A percentile compares a stretch with the other conserved stretches of the same genome.
These are phyloP conservation scores for Hemisphaericaspora nanyangensis DNA, from an alignment of 805 yeast species.

Conservation along the genomic window DNA sequence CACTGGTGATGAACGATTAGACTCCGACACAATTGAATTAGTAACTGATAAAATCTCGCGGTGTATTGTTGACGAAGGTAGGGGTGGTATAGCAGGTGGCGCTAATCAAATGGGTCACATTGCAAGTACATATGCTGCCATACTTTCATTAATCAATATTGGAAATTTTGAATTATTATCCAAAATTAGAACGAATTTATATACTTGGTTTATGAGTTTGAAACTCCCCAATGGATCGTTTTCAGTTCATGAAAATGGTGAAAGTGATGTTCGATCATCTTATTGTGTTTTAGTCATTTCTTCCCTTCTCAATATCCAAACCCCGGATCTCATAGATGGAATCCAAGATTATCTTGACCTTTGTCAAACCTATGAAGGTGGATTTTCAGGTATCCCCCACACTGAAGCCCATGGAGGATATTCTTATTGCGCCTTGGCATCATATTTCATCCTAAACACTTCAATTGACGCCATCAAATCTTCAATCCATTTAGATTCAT, in stretches of 20 bases:
- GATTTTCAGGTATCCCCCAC: constrained; percentile 77
- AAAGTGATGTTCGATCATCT: constrained; percentile 77
- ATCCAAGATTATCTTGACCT: constrained; percentile 55
- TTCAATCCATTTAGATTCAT: constrained; percentile 37
- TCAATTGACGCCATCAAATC: constrained; percentile 21
- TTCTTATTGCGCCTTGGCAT: constrained; percentile 75
- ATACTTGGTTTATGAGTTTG: constrained; percentile 61
- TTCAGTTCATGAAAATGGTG: constrained; percentile 73
- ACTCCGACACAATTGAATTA: constrained; percentile 12
- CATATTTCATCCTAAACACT: constrained; percentile 53
- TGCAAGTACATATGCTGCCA: constrained; percentile 79
- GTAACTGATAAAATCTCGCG: constrained; percentile 21
- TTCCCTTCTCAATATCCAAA: constrained; percentile 56
- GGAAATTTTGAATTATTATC: constrained; percentile 35
- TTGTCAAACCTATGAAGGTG: constrained; percentile 95
- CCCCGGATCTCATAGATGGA: constrained; percentile 53
- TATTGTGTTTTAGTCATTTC: constrained; percentile 84
- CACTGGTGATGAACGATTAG: background rate
- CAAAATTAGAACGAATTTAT: constrained; percentile 36
- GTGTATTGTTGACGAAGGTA: constrained; percentile 28
- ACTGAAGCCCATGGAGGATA: constrained; percentile 97
- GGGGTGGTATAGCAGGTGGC: constrained; percentile 82
- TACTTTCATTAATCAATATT: constrained; percentile 56
- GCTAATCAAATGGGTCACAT: constrained; percentile 74
- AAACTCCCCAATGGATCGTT: constrained; percentile 76